Conservation (phyloP, 805 yeast species). For the Nakazawaea ernobii region DNA sequence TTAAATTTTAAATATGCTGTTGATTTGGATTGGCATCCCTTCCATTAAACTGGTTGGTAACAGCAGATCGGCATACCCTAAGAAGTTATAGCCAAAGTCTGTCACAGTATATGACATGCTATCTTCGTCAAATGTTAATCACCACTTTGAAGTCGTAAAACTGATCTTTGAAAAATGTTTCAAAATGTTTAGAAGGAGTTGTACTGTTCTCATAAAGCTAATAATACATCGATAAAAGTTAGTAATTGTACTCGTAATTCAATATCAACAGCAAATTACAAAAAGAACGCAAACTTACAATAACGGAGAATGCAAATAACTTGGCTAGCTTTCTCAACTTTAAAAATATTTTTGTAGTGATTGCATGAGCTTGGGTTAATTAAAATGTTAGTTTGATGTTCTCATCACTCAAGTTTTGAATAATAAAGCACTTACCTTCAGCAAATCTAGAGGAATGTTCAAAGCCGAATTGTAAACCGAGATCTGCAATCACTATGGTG, state of each 20-base stretch:
- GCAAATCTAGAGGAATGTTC: slow-evolving; percentile 18
- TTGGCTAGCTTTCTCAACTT: slow-evolving; percentile 20
- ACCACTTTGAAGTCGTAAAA: slow-evolving; percentile 1
- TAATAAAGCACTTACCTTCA: slow-evolving; percentile 17
- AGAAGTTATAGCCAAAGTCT: slow-evolving; percentile 10
- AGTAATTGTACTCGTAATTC: not conserved
- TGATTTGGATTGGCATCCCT: not conserved
- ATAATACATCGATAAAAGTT: not conserved
- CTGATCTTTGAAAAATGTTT: not conserved
- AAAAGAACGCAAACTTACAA: slow-evolving; percentile 17
- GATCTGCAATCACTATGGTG: slow-evolving; percentile 22
- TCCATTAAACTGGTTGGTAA: not conserved
- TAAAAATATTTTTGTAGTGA: not conserved
- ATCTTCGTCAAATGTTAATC: not conserved
- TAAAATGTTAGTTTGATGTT: not conserved
- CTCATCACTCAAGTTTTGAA: not conserved
- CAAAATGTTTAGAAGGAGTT: not conserved
- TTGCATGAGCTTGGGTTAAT: slow-evolving; percentile 1
- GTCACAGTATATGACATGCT: slow-evolving; percentile 14
- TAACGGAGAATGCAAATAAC: slow-evolving; percentile 10
- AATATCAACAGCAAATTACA: not conserved
- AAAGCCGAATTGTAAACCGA: slow-evolving; percentile 21
- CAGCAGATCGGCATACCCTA: not conserved
- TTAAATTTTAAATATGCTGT: not conserved
- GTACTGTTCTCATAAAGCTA: not conserved